A percentile compares a stretch with the other conserved stretches of the same genome.
Evolutionary conservation across 2,329 filamentous ascomycete species (phyloP).

Genomic region (Tolypocladium cylindrosporum): DNA sequence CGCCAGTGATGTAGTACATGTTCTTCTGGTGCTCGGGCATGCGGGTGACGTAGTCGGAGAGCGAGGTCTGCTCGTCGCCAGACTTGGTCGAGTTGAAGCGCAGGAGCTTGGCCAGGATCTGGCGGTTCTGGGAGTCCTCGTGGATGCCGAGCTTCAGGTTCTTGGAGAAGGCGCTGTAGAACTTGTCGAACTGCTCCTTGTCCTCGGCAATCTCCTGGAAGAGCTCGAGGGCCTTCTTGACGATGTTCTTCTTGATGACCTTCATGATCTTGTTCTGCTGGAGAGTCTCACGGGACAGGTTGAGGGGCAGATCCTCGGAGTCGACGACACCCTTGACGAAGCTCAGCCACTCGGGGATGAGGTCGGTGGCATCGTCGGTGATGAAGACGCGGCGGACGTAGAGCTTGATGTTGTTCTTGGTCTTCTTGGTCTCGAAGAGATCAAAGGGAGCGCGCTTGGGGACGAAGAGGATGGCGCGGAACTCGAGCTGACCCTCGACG

Average conservation of each 20-base stretch:
- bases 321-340: conserved; percentile 99
- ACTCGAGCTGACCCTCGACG: conserved; percentile 99
- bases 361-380: conserved; percentile 96
- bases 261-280: conserved; percentile 99
- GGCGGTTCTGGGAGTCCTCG: conserved; percentile 98
- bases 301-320: conserved; percentile 98
- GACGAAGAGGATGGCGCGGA: conserved; percentile 98
- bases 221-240: conserved; percentile 99
- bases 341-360: conserved; percentile 98
- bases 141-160: conserved; percentile 99
- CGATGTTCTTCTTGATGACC: conserved; percentile 99
- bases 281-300: conserved; percentile 98
- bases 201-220: conserved; percentile 99
- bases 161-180: conserved; percentile 99
- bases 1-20: conserved; percentile 99
- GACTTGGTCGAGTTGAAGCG: conserved; percentile 99
- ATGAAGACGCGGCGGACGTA: conserved; percentile 99
- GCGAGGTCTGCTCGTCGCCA: conserved; percentile 88
- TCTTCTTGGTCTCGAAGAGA: conserved; percentile 99
- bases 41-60: conserved; percentile 95
- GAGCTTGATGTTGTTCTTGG: conserved; percentile 99
- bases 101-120: conserved; percentile 88
- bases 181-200: conserved; percentile 99
- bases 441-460: conserved; percentile 99
- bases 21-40: conserved; percentile 99